phyloP scores from a whole-genome alignment of 2,329 filamentous ascomycete genomes.

The Penicillium sp. region DNA sequence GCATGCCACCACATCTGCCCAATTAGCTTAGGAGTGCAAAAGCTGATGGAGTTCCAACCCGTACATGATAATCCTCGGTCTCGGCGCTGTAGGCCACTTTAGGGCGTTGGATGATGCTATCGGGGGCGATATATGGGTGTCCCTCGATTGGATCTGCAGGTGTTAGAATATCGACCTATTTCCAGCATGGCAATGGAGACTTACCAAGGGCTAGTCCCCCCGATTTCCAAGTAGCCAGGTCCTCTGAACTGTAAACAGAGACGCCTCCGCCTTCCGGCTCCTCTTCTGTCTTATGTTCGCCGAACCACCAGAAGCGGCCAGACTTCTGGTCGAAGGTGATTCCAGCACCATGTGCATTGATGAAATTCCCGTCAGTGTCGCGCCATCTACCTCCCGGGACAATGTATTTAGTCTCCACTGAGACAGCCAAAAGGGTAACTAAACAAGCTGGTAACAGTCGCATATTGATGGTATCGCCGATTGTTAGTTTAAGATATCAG shows the following conservation, averaged over 20 bases:
- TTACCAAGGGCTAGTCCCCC: constrained; percentile 57
- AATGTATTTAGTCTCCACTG: constrained; percentile 51
- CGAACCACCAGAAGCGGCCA: constrained; percentile 60
- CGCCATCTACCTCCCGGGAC: constrained; percentile 61
- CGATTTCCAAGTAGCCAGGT: constrained; percentile 58
- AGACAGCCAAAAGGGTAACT: not conserved
- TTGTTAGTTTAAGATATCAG: not conserved
- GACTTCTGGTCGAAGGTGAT: constrained; percentile 53
- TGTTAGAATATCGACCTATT: not conserved
- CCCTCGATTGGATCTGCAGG: constrained; percentile 50
- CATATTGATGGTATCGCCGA: not conserved
- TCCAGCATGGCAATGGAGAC: not conserved
- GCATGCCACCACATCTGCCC: constrained; percentile 59
- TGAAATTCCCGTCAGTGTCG: constrained; percentile 58
- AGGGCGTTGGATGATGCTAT: constrained; percentile 60
- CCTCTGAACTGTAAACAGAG: constrained; percentile 59
- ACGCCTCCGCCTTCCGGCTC: constrained; percentile 60
- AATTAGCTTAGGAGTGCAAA: not conserved
- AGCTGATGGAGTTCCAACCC: constrained; percentile 5
- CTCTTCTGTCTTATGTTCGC: constrained; percentile 59
- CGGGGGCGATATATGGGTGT: constrained; percentile 54
- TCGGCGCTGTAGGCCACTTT: constrained; percentile 60
- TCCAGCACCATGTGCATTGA: constrained; percentile 61
- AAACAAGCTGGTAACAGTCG: not conserved
- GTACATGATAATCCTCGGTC: constrained; percentile 56